A percentile compares a stretch with the other conserved stretches of the same genome.
Conservation (phyloP, 441 rosid species). For the Aleurites moluccanus region DNA sequence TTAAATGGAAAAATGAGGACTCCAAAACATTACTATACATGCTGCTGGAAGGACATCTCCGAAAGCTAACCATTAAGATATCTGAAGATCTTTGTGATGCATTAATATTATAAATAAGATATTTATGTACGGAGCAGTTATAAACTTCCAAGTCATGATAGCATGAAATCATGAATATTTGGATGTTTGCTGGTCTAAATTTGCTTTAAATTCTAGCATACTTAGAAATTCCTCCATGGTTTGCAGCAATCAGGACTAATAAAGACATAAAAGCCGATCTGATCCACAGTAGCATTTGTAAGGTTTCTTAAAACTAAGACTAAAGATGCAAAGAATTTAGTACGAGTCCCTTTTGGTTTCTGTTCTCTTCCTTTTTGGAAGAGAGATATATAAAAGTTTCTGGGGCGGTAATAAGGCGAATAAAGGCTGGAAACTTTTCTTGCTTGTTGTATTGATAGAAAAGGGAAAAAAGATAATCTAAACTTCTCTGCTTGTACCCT, state of each 20-base stretch:
- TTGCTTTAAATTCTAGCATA: not conserved
- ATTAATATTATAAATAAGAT: not conserved
- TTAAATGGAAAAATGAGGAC: not conserved
- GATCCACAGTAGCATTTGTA: constrained; percentile 8
- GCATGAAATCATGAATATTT: not conserved
- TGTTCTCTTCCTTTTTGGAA: not conserved
- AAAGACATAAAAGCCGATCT: not conserved
- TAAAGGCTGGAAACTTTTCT: constrained; percentile 5
- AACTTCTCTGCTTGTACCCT: not conserved
- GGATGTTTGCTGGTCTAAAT: not conserved
- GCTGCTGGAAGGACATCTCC: not conserved
- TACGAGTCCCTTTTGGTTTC: not conserved
- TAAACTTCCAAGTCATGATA: not conserved
- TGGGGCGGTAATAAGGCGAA: not conserved
- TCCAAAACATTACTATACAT: not conserved
- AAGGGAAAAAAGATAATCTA: not conserved
- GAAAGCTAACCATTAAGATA: not conserved
- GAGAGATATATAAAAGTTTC: not conserved
- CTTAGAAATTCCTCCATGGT: not conserved
- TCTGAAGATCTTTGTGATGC: not conserved
- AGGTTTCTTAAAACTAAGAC: not conserved
- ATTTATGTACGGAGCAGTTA: not conserved
- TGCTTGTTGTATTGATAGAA: not conserved
- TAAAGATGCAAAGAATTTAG: constrained; percentile 1
- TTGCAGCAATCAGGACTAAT: not conserved